Conservation (phyloP, 352 stramenopile species). For the Pythium chondricola region DNA sequence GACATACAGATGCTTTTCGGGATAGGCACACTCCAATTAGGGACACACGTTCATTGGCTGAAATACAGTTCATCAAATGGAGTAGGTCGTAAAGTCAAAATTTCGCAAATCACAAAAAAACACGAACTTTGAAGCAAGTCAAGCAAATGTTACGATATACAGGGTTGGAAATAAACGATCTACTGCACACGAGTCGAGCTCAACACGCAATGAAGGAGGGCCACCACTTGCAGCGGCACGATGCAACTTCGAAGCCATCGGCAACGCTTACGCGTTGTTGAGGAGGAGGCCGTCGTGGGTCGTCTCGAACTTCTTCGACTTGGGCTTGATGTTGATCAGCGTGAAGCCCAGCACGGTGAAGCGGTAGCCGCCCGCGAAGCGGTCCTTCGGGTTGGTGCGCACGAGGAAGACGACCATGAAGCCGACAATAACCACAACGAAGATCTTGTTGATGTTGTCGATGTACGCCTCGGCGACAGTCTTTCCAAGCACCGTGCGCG, state of each 20-base stretch:
- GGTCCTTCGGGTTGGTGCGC: conserved; percentile 55
- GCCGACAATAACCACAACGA: conserved; percentile 49
- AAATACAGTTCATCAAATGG: no score
- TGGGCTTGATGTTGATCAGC: conserved; percentile 51
- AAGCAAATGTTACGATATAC: no score
- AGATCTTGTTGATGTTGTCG: conserved; percentile 56
- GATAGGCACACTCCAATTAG: not conserved
- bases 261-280: not conserved
- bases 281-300: conserved; percentile 14
- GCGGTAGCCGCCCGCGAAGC: conserved; percentile 58
- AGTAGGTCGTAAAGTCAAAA: no score
- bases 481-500: conserved; percentile 27
- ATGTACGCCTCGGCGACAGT: conserved; percentile 50
- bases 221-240: no score
- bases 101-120: no score
- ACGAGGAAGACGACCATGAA: conserved; percentile 54
- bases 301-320: conserved; percentile 20
- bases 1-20: not conserved
- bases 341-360: conserved; percentile 51
- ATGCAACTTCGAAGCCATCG: no score
- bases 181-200: no score
- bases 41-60: no score
- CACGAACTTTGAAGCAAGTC: no score
- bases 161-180: no score
- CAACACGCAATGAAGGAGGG: no score